phyloP scores from a whole-genome alignment of 163 green algal genomes.

The Scenedesmus sp. region DNA sequence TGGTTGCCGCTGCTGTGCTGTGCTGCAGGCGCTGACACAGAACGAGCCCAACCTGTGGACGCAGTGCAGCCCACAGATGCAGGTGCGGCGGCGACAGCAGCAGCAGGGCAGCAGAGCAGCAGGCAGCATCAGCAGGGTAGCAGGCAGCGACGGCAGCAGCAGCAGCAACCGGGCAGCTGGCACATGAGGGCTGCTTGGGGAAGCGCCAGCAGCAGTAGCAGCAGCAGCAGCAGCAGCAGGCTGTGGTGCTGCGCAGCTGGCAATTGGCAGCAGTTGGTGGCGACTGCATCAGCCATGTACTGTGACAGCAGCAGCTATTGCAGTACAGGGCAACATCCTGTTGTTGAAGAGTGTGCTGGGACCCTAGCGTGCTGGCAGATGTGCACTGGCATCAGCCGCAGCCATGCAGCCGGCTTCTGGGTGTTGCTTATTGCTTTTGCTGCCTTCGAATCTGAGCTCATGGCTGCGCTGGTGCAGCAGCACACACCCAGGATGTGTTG shows the following conservation, averaged over 20 bases:
- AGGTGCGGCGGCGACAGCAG: slow-evolving; percentile 58
- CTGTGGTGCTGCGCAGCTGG: no score
- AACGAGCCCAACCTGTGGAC: slow-evolving; percentile 85
- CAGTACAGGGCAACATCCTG: no score
- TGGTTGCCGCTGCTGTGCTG: background rate
- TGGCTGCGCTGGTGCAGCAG: background rate
- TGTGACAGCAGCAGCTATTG: no score
- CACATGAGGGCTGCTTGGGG: background rate
- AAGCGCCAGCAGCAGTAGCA: background rate
- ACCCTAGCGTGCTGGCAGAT: no score
- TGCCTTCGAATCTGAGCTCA: background rate
- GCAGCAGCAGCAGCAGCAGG: background rate
- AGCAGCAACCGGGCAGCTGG: background rate
- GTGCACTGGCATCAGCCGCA: no score
- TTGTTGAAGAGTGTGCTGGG: no score
- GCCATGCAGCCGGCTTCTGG: no score
- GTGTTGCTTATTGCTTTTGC: no score
- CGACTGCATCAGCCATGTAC: no score
- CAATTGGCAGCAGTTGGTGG: no score
- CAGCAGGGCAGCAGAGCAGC: background rate
- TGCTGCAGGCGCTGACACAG: slow-evolving; percentile 79
- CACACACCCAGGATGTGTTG: background rate
- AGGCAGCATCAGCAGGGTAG: background rate
- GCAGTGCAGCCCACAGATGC: slow-evolving; percentile 63
- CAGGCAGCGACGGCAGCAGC: background rate